These are phyloP conservation scores for Aspergillus texensis DNA, from an alignment of 2,329 filamentous ascomycete species.

Conservation along the genomic window DNA sequence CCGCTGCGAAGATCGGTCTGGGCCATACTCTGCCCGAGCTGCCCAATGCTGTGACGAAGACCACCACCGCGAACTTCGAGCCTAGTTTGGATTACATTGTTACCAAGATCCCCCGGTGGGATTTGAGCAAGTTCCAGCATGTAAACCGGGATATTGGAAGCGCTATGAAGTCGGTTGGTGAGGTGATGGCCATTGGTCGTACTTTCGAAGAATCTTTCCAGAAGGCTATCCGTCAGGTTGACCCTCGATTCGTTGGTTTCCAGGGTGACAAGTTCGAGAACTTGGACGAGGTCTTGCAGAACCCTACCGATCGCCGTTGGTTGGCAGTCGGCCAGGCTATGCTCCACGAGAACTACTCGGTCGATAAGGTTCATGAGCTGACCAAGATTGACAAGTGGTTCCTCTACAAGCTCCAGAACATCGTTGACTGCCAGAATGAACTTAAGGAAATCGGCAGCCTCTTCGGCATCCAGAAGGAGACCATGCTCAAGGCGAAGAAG, in stretches of 20 bases:
- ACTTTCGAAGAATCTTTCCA: slow-evolving; percentile 99
- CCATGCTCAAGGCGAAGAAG: slow-evolving; percentile 91
- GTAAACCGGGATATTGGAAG: slow-evolving; percentile 97
- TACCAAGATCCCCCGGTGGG: slow-evolving; percentile 98
- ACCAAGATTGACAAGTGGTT: slow-evolving; percentile 99
- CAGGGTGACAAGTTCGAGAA: slow-evolving; percentile 94
- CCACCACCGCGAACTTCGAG: slow-evolving; percentile 98
- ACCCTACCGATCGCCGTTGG: slow-evolving; percentile 96
- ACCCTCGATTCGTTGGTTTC: slow-evolving; percentile 88
- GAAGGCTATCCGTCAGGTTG: slow-evolving; percentile 96
- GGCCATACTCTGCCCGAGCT: slow-evolving; percentile 94
- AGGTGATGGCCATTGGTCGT: slow-evolving; percentile 98
- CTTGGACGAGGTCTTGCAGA: slow-evolving; percentile 83
- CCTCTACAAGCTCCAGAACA: slow-evolving; percentile 95
- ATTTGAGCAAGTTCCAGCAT: slow-evolving; percentile 98
- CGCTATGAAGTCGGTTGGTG: slow-evolving; percentile 98
- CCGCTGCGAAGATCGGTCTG: slow-evolving; percentile 95
- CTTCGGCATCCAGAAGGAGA: slow-evolving; percentile 82
- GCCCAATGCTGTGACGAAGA: slow-evolving; percentile 97
- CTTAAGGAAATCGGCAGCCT: slow-evolving; percentile 83
- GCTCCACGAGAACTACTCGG: slow-evolving; percentile 93
- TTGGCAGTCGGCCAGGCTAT: slow-evolving; percentile 96
- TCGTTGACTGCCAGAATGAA: slow-evolving; percentile 86
- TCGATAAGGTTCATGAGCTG: slow-evolving; percentile 87
- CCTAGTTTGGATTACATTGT: slow-evolving; percentile 97